phyloP scores from a whole-genome alignment of 2,329 filamentous ascomycete genomes.

The Colletotrichum theobromicola region DNA sequence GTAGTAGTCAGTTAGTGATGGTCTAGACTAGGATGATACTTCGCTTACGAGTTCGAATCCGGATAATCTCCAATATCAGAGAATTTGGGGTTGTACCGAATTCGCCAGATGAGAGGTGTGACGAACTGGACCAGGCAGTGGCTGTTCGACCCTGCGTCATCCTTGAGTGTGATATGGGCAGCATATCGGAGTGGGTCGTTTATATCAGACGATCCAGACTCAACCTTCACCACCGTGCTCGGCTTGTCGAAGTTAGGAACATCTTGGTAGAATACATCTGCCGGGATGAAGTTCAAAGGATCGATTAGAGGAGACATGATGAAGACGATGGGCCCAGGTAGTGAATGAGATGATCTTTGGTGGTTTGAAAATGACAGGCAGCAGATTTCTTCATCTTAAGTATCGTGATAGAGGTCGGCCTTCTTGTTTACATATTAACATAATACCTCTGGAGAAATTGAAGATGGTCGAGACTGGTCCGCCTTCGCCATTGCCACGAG shows the following conservation, averaged over 20 bases:
- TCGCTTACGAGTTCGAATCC: too few species aligned
- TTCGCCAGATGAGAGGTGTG: not conserved
- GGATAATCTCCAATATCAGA: too few species aligned
- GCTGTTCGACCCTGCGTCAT: too few species aligned
- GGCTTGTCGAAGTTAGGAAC: not conserved
- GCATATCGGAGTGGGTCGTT: not conserved
- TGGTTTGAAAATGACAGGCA: rapidly evolving
- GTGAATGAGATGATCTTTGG: not conserved
- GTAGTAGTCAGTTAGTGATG: too few species aligned
- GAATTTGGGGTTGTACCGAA: not conserved
- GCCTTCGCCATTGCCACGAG: not conserved
- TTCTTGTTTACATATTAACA: not conserved
- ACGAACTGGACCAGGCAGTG: not conserved
- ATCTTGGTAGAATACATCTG: not conserved
- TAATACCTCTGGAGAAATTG: not conserved
- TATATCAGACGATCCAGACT: not conserved
- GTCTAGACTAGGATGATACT: too few species aligned
- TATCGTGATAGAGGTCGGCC: not conserved
- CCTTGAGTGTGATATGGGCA: too few species aligned
- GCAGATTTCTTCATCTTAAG: not conserved
- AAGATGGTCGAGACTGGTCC: not conserved
- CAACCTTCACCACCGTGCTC: rapidly evolving
- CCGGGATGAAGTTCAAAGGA: not conserved
- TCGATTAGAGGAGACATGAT: not conserved
- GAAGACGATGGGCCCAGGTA: not conserved